phyloP scores from a whole-genome alignment of 768 basidiomycete species.

The Favolaschia claudopus region DNA sequence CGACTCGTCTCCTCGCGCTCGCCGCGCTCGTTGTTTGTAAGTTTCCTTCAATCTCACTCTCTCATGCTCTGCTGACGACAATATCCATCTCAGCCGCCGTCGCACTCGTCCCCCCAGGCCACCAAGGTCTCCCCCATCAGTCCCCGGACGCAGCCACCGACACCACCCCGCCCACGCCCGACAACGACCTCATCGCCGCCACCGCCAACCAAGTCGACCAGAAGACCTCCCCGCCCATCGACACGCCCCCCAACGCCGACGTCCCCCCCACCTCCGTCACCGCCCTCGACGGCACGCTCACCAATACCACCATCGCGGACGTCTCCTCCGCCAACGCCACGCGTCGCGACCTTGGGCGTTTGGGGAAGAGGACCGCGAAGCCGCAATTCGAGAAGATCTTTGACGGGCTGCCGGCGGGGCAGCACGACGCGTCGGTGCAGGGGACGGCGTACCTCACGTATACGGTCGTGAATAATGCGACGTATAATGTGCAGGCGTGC shows the following conservation, averaged over 20 bases:
- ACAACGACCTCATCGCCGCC: slow-evolving; percentile 16
- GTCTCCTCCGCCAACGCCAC: slow-evolving; percentile 22
- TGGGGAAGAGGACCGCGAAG: slow-evolving; percentile 30
- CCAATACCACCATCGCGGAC: slow-evolving; percentile 26
- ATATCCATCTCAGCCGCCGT: slow-evolving; percentile 26
- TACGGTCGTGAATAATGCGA: slow-evolving; percentile 51
- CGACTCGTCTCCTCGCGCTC: slow-evolving; percentile 18
- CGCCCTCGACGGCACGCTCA: slow-evolving; percentile 51
- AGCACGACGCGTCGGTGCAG: slow-evolving; percentile 49
- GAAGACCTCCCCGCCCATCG: slow-evolving; percentile 13
- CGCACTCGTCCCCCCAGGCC: slow-evolving; percentile 35
- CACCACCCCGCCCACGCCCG: slow-evolving; percentile 20
- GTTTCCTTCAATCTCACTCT: not conserved
- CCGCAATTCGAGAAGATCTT: slow-evolving; percentile 48
- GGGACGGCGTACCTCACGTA: slow-evolving; percentile 60
- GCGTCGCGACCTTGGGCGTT: slow-evolving; percentile 7
- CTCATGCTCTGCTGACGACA: not conserved
- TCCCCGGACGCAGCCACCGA: slow-evolving; percentile 31
- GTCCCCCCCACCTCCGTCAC: slow-evolving; percentile 43
- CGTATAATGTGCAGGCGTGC: slow-evolving; percentile 54
- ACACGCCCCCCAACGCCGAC: slow-evolving; percentile 15
- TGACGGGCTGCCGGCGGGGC: slow-evolving; percentile 42
- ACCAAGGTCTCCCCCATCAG: slow-evolving; percentile 24
- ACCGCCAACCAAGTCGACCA: slow-evolving; percentile 23
- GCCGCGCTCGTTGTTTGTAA: slow-evolving; percentile 18